phyloP scores from a whole-genome alignment of 2,329 filamentous ascomycete genomes.

The Alternaria tenuissima region DNA sequence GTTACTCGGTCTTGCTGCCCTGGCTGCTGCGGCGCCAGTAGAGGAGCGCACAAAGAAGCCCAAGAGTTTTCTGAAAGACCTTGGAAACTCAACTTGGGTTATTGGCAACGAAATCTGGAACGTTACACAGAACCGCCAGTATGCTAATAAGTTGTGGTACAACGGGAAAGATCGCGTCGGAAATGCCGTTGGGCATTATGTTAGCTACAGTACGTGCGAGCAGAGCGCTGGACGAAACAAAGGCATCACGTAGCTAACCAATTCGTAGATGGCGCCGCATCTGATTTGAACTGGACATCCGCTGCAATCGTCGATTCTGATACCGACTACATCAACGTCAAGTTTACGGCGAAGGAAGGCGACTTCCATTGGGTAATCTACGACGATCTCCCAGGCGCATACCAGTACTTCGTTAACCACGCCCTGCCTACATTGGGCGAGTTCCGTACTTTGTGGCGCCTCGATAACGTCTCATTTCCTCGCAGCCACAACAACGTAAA shows the following conservation, averaged over 20 bases:
- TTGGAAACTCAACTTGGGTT: slow-evolving; percentile 47
- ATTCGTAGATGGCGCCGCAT: slow-evolving; percentile 56
- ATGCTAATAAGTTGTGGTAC: slow-evolving; percentile 54
- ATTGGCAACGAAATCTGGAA: slow-evolving; percentile 56
- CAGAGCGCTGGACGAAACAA: neutral
- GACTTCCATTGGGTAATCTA: slow-evolving; percentile 64
- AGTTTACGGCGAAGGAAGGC: slow-evolving; percentile 57
- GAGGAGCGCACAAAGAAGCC: slow-evolving; percentile 33
- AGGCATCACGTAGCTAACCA: neutral
- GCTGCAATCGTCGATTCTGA: slow-evolving; percentile 55
- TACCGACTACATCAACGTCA: slow-evolving; percentile 58
- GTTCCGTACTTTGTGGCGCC: slow-evolving; percentile 60
- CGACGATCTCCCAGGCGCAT: slow-evolving; percentile 60
- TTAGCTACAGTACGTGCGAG: slow-evolving; percentile 53
- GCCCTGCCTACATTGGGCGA: slow-evolving; percentile 59
- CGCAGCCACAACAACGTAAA: slow-evolving; percentile 57
- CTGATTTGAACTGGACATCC: slow-evolving; percentile 59
- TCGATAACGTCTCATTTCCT: slow-evolving; percentile 60
- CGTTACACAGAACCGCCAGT: slow-evolving; percentile 50
- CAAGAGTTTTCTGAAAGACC: slow-evolving; percentile 45
- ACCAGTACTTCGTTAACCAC: slow-evolving; percentile 64
- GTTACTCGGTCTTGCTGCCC: slow-evolving; percentile 25
- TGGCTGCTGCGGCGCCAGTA: slow-evolving; percentile 29
- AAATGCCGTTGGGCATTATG: slow-evolving; percentile 54
- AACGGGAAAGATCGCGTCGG: slow-evolving; percentile 54